These are phyloP conservation scores for Scedosporium apiospermum DNA, from an alignment of 2,329 filamentous ascomycete species.

Conservation along the genomic window DNA sequence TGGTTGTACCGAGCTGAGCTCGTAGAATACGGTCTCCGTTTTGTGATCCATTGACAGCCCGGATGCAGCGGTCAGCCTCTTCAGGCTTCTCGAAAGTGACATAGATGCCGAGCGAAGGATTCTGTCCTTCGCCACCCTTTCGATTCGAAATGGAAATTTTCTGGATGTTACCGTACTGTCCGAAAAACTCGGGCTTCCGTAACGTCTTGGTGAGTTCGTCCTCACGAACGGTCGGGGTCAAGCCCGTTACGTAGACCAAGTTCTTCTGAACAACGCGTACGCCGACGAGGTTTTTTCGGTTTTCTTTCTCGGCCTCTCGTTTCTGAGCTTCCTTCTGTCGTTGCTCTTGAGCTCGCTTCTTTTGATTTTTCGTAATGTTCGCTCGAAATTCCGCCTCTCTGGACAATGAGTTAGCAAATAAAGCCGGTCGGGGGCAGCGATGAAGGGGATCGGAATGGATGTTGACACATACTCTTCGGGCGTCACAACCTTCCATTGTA, in stretches of 20 bases:
- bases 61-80: constrained; percentile 83
- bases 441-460: constrained; percentile 21
- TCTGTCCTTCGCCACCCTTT: constrained; percentile 65
- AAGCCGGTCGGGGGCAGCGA: not conserved
- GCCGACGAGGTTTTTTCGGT: constrained; percentile 89
- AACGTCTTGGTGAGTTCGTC: constrained; percentile 86
- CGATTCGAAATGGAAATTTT: constrained; percentile 98
- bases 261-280: constrained; percentile 98
- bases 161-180: constrained; percentile 95
- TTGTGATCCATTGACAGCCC: constrained; percentile 81
- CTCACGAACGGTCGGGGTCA: constrained; percentile 85
- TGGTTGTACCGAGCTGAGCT: constrained; percentile 79
- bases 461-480: constrained; percentile 70
- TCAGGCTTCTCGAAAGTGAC: constrained; percentile 94
- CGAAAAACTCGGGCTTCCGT: constrained; percentile 87
- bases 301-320: constrained; percentile 89
- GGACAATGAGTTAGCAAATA: constrained; percentile 15
- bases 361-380: constrained; percentile 81
- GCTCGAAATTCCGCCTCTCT: constrained; percentile 67
- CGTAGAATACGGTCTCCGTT: constrained; percentile 82
- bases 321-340: constrained; percentile 94
- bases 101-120: constrained; percentile 90
- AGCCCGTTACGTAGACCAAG: constrained; percentile 91
- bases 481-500: constrained; percentile 92
- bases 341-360: constrained; percentile 73